Conservation (phyloP, 139 green algal genomes). For the Astrephomene gubernaculifera region DNA sequence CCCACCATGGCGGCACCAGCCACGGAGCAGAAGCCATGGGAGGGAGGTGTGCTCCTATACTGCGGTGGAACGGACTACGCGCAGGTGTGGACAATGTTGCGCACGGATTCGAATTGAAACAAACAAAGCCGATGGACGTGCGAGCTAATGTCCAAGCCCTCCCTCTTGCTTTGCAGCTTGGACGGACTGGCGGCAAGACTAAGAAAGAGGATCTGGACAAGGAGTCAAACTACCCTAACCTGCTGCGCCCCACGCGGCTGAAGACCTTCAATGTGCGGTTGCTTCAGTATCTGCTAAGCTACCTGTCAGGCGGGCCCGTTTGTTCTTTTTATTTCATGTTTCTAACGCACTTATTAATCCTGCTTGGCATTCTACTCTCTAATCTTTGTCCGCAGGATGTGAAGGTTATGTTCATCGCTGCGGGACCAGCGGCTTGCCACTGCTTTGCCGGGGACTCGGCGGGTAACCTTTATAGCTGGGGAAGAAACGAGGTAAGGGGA, state of each 20-base stretch:
- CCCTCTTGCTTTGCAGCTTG: slow-evolving; percentile 36
- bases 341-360: no score
- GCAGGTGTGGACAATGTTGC: no score
- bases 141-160: neutral
- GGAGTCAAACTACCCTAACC: slow-evolving; percentile 79
- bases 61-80: slow-evolving; percentile 82
- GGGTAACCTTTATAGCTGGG: slow-evolving; percentile 89
- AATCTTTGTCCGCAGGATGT: slow-evolving; percentile 82
- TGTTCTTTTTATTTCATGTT: no score
- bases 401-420: slow-evolving; percentile 80
- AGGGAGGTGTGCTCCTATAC: slow-evolving; percentile 78
- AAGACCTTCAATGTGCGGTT: slow-evolving; percentile 79
- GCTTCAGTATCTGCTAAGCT: no score
- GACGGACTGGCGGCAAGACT: slow-evolving; percentile 41
- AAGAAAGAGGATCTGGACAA: slow-evolving; percentile 71
- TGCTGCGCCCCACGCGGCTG: slow-evolving; percentile 73
- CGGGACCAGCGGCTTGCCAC: slow-evolving; percentile 82
- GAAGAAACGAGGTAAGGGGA: slow-evolving; percentile 87
- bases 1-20: slow-evolving; percentile 16
- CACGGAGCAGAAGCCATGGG: slow-evolving; percentile 34
- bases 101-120: neutral
- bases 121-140: neutral
- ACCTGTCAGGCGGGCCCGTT: no score
- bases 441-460: slow-evolving; percentile 74
- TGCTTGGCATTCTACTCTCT: no score